Percentiles rank a stretch among this genome's conserved stretches.
phyloP scores from a whole-genome alignment of 805 yeast genomes.

The Metschnikowia lachancei region DNA sequence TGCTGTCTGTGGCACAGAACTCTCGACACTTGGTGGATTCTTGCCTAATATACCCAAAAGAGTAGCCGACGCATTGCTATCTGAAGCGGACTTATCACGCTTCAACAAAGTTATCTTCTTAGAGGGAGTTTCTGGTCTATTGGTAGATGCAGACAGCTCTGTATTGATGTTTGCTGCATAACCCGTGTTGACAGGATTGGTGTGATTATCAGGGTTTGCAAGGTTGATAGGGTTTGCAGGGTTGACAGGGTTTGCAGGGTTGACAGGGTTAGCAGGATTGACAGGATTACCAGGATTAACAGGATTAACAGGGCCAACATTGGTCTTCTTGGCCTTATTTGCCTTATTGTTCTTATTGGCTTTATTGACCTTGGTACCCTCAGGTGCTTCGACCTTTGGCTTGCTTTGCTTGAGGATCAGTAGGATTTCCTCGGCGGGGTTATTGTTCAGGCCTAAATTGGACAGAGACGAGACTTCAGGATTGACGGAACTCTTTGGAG shows the following conservation, averaged over 20 bases:
- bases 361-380: not conserved
- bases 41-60: constrained; percentile 18
- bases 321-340: no score
- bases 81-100: constrained; percentile 12
- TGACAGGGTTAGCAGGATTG: no score
- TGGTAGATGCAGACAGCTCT: not conserved
- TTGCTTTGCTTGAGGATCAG: constrained; percentile 10
- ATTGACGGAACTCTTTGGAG: not conserved
- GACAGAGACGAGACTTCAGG: constrained; percentile 3
- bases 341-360: no score
- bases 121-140: constrained; percentile 13
- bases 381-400: not conserved
- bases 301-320: no score
- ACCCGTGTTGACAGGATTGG: no score
- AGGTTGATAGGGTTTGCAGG: no score
- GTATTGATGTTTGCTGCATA: not conserved
- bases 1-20: constrained; percentile 5
- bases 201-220: no score
- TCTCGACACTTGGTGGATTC: constrained; percentile 9
- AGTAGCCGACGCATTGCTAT: constrained; percentile 16
- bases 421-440: constrained; percentile 13
- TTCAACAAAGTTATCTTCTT: constrained; percentile 19
- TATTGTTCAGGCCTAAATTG: not conserved
- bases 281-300: no score
- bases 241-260: no score